phyloP scores from a whole-genome alignment of 2,329 filamentous ascomycete genomes.

The Ceratocystis lukuohia region DNA sequence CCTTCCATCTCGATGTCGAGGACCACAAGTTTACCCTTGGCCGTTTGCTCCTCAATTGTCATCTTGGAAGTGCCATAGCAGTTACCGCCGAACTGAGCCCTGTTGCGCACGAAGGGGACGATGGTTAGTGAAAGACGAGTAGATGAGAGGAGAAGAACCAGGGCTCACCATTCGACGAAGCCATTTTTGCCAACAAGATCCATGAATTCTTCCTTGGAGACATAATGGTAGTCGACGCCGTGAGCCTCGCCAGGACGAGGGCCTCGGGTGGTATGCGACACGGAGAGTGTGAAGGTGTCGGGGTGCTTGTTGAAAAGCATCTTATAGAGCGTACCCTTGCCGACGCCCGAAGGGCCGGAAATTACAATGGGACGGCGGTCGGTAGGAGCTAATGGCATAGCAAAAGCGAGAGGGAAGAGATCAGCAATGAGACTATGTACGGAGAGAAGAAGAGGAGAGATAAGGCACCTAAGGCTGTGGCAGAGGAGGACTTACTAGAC shows the following conservation, averaged over 20 bases:
- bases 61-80: constrained; percentile 72
- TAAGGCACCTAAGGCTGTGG: background rate
- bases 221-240: constrained; percentile 72
- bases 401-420: constrained; percentile 16
- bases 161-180: constrained; percentile 53
- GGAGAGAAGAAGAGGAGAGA: background rate
- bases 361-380: constrained; percentile 58
- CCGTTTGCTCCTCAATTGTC: constrained; percentile 62
- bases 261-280: constrained; percentile 65
- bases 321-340: constrained; percentile 69
- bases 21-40: constrained; percentile 61
- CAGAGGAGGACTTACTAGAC: constrained; percentile 13
- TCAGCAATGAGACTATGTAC: constrained; percentile 9
- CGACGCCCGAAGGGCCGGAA: constrained; percentile 65
- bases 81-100: constrained; percentile 75
- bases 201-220: constrained; percentile 52
- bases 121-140: background rate
- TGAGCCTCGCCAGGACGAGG: constrained; percentile 64
- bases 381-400: constrained; percentile 24
- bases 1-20: constrained; percentile 97
- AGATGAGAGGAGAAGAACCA: background rate
- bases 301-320: constrained; percentile 48
- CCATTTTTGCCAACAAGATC: constrained; percentile 52
- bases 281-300: constrained; percentile 40
- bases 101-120: constrained; percentile 17